These are phyloP conservation scores for Prunus mongolica DNA, from an alignment of 306 rosid species.

Conservation along the genomic window DNA sequence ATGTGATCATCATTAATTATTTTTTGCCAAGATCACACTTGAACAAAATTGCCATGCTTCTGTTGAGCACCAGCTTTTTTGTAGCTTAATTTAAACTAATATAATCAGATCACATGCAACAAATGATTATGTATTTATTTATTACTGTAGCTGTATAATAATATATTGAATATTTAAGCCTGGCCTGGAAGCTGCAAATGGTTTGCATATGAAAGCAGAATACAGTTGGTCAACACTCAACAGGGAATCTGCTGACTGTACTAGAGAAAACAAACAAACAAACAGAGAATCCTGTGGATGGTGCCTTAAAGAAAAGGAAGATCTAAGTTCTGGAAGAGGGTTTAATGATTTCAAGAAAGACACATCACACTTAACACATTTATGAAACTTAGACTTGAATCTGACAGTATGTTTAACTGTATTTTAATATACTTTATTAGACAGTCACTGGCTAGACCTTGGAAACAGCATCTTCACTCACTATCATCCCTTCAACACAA, in stretches of 20 bases:
- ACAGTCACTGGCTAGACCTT: slow-evolving; percentile 17
- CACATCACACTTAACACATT: not conserved
- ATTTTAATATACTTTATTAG: not conserved
- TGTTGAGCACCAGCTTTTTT: not conserved
- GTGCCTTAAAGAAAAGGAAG: slow-evolving; percentile 11
- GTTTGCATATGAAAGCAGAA: not conserved
- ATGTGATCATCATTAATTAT: slow-evolving; percentile 16
- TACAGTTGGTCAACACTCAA: slow-evolving; percentile 26
- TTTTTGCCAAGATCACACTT: not conserved
- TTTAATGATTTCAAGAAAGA: slow-evolving; percentile 4
- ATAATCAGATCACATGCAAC: not conserved
- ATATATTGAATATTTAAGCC: not conserved
- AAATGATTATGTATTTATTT: not conserved
- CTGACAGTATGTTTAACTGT: not conserved
- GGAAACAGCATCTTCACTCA: slow-evolving; percentile 16
- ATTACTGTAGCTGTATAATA: not conserved
- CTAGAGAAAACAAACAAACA: not conserved
- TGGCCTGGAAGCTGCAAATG: not conserved
- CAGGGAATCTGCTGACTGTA: slow-evolving; percentile 7
- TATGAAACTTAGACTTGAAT: slow-evolving; percentile 15
- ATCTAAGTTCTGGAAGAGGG: not conserved
- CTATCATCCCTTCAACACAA: slow-evolving; percentile 18
- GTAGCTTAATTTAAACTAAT: not conserved
- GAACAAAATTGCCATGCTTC: not conserved
- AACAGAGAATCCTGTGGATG: slow-evolving; percentile 7